Evolutionary conservation across 164 flowering plant genomes (phyloP), one percentile per base, ranked within the genome.

Genomic region (Buxus sempervirens): DNA sequence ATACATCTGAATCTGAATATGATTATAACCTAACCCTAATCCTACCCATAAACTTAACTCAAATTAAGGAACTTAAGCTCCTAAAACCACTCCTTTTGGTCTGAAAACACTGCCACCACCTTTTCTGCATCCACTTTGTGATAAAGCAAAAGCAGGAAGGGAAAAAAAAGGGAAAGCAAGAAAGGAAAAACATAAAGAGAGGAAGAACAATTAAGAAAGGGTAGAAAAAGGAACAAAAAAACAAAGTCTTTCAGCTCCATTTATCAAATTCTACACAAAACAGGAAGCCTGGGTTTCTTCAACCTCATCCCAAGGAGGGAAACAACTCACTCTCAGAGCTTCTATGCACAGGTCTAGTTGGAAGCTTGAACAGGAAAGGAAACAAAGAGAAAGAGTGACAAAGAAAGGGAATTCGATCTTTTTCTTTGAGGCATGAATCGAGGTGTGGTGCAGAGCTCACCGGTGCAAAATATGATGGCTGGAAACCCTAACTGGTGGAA

Each of bases 401-500:
- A 59, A 68, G 57, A 53, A 58, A 64, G 72, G 24, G 20, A 16
- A 73, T 22, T n/a, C 0, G n/a, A n/a, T 26, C 26, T 60, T 62
- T 62, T 4, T 54, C 13, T 45, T 32, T 67, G 58, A 65, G 68
- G 61, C 49, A 85, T 84, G 90, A 83, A 85, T 74, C 70, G 86
- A 48, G 79, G 83, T 28, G 69, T 65, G 53, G 60, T 81, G 74
- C 76, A 81, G 77, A 75, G 80, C 56, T 80, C 87, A 19, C 85
- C 81, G 49, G 88, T 84, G 78, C 88, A 83, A 61, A 86, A 86
- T 76, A 77, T 86, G 82, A 82, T 82, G 86, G 82, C 86, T 25
- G 90, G 89, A 69, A 88, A 82, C 86, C 86, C 88, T 71, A 88
- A 76, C 68, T 85, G 89, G 93, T 89, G 95, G 93, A 86, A 73